Evolutionary conservation across 306 rosid species (phyloP).

Genomic region (Vicia faba): DNA sequence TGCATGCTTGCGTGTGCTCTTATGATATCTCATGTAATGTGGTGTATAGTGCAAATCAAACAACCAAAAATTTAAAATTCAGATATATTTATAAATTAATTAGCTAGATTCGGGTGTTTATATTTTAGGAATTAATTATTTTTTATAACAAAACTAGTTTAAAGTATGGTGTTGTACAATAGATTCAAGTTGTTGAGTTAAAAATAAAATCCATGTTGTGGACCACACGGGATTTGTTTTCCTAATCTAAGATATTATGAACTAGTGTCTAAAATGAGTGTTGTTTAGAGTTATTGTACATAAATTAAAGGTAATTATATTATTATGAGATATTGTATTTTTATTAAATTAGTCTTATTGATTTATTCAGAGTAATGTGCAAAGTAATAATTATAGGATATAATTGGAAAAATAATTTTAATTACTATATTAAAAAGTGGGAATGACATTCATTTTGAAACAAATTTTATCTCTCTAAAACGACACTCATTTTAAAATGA

Average conservation of each 20-base stretch:
- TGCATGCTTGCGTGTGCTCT: conserved; percentile 47
- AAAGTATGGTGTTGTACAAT: neutral
- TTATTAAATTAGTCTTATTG: too few relatives aligned
- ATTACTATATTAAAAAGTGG: too few relatives aligned
- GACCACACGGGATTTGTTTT: neutral
- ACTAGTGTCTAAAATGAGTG: too few relatives aligned
- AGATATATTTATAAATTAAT: neutral
- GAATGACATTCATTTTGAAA: too few relatives aligned
- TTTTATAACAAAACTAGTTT: neutral
- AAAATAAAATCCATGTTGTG: neutral
- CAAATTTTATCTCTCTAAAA: too few relatives aligned
- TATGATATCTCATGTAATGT: conserved; percentile 25
- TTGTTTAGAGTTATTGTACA: too few relatives aligned
- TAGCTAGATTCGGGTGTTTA: neutral
- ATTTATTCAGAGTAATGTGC: too few relatives aligned
- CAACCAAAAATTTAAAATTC: neutral
- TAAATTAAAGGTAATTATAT: too few relatives aligned
- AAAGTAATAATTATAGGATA: too few relatives aligned
- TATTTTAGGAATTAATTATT: neutral
- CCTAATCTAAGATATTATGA: neutral
- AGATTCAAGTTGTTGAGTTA: neutral
- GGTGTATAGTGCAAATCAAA: neutral
- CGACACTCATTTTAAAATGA: too few relatives aligned
- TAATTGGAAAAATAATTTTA: too few relatives aligned
- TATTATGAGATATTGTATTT: too few relatives aligned